Evolutionary conservation across 2,329 filamentous ascomycete genomes (phyloP).

Genomic region (Trichophyton schoenleinii): DNA sequence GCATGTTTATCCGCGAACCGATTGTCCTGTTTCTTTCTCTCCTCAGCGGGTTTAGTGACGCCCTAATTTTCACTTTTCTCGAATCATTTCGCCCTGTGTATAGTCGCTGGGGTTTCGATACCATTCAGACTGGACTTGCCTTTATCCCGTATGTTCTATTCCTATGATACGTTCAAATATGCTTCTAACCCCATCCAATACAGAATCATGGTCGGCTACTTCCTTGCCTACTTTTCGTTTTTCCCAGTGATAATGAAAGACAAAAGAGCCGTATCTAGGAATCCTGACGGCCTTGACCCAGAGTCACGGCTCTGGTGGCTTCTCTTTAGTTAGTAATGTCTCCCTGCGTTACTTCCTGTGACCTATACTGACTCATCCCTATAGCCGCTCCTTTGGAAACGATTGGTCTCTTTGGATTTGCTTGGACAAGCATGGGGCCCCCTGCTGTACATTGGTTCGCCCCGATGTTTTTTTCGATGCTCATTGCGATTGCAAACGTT

Average conservation of each 20-base stretch:
- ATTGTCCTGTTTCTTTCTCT: slow-evolving; percentile 51
- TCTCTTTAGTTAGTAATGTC: slow-evolving; percentile 34
- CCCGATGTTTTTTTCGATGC: slow-evolving; percentile 45
- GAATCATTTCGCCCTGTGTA: slow-evolving; percentile 50
- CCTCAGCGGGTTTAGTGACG: slow-evolving; percentile 52
- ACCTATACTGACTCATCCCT: not conserved
- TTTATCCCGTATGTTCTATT: slow-evolving; percentile 39
- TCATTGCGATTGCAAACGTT: slow-evolving; percentile 52
- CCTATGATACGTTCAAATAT: not conserved
- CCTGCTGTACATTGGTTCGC: slow-evolving; percentile 46
- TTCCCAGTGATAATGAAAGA: slow-evolving; percentile 39
- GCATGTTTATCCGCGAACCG: slow-evolving; percentile 52
- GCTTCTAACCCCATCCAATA: not conserved
- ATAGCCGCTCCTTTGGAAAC: slow-evolving; percentile 44
- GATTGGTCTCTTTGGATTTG: slow-evolving; percentile 50
- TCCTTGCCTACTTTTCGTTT: slow-evolving; percentile 45
- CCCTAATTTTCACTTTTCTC: slow-evolving; percentile 55
- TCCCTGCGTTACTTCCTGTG: not conserved
- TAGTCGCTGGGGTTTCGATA: slow-evolving; percentile 46
- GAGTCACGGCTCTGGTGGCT: slow-evolving; percentile 49
- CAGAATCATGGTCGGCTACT: slow-evolving; percentile 42
- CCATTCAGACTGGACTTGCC: slow-evolving; percentile 36
- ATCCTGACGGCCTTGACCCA: slow-evolving; percentile 42
- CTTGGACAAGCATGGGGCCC: slow-evolving; percentile 47
- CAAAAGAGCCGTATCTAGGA: slow-evolving; percentile 29